Evolutionary conservation across 768 basidiomycete species (phyloP), one percentile per base, ranked within the genome.

Genomic region (Lactarius tabidus): DNA sequence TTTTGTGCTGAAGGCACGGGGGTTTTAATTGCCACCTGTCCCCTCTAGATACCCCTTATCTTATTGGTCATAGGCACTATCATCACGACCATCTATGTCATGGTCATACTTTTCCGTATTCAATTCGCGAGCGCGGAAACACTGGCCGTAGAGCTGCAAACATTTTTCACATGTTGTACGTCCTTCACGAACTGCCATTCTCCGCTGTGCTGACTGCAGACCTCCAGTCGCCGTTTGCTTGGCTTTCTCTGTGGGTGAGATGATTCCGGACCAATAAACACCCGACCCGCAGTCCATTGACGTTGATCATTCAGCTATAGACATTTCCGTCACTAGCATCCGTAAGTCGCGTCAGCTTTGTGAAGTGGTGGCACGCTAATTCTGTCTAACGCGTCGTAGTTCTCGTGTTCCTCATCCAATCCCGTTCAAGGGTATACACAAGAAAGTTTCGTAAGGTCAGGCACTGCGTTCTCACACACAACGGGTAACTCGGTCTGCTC

Each of bases 121-220:
- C 9, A 62, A 38, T 66, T 53, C 20, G 5, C 43, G 15, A 45
- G 51, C 51, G 8, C 0, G 4, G 2, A 8, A 2, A 58, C 48
- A 2, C 12, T 29, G 10, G 7, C 52, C 18, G 3, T 62, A 1
- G 29, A 20, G 1, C 14, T 57, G 20, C 6, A 58, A 6, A 18
- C 65, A 5, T 66, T 45, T 62, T 66, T 53, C 39, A 62, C 26
- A 10, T 66, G 57, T 36, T 66, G 65, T 66, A 36, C 12, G 65
- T 62, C 51, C 15, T 52, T 26, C 33, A 3, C 6, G 33, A 20
- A 0, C 29, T 12, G 26, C 29, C 12, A 20, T 1, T 20, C 18
- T 17, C 38, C 31, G n/a, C 12, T 23, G 14, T 1, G 3, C 33
- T 62, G 31, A 62, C 36, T 31, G 3, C 20, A 8, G n/a, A 14